Evolutionary conservation across 2,329 filamentous ascomycete species (phyloP).

Genomic region (Colletotrichum gigasporum): DNA sequence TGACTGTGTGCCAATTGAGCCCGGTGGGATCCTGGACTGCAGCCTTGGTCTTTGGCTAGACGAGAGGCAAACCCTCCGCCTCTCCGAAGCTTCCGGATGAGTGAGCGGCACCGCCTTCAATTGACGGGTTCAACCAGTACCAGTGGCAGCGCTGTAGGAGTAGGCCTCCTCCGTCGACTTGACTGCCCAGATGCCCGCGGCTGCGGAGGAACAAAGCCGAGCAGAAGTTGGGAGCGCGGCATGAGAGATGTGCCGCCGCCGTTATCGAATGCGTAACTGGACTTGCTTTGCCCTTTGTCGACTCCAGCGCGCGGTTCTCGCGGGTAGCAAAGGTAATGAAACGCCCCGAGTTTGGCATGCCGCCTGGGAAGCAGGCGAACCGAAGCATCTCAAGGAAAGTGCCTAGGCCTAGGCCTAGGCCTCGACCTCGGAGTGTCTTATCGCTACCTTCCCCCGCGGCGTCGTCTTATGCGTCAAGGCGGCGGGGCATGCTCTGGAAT

Average conservation of each 20-base stretch:
- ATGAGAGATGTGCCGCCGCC: too few species aligned
- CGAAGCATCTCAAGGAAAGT: not conserved
- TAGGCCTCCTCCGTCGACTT: too few species aligned
- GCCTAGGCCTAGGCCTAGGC: too few species aligned
- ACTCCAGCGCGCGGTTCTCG: conserved; percentile 8
- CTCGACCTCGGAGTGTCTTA: not conserved
- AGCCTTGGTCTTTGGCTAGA: not conserved
- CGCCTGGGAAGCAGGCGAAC: not conserved
- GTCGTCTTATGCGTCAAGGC: not conserved
- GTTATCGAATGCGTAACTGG: too few species aligned
- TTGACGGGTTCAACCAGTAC: not conserved
- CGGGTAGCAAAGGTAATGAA: not conserved
- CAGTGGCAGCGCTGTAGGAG: too few species aligned
- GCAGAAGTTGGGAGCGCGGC: too few species aligned
- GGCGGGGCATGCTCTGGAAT: not conserved
- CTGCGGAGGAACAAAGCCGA: too few species aligned
- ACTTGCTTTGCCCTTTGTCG: not conserved
- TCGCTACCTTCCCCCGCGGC: not conserved
- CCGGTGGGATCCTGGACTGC: not conserved
- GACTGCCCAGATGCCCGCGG: too few species aligned
- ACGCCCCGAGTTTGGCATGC: not conserved
- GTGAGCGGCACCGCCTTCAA: not conserved
- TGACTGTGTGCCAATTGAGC: not conserved
- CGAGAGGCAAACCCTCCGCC: not conserved
- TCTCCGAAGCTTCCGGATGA: conserved; percentile 5